Conservation (phyloP, 352 stramenopile species). For the Phytophthora sansomeana region DNA sequence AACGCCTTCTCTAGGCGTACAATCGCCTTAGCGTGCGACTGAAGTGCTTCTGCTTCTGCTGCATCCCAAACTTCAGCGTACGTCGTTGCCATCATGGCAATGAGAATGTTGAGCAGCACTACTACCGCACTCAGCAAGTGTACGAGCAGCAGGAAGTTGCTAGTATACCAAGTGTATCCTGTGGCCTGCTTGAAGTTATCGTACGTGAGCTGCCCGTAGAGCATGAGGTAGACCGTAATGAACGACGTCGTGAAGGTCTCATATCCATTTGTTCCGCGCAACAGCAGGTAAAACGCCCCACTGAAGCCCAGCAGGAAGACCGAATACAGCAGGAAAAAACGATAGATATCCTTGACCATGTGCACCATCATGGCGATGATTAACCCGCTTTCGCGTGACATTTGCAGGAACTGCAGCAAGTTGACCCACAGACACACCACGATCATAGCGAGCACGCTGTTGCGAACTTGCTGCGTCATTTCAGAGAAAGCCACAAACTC, state of each 20-base stretch:
- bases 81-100: constrained; percentile 79
- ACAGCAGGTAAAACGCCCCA: constrained; percentile 75
- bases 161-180: constrained; percentile 59
- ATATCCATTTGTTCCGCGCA: constrained; percentile 60
- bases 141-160: constrained; percentile 60
- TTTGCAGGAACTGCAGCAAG: constrained; percentile 74
- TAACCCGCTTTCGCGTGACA: constrained; percentile 61
- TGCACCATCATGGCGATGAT: constrained; percentile 84
- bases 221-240: constrained; percentile 79
- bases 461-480: constrained; percentile 39
- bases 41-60: constrained; percentile 63
- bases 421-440: constrained; percentile 76
- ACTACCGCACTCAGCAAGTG: constrained; percentile 65
- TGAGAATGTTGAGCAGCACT: constrained; percentile 76
- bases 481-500: constrained; percentile 47
- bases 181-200: constrained; percentile 43
- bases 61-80: constrained; percentile 66
- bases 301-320: constrained; percentile 80
- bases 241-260: constrained; percentile 71
- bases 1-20: constrained; percentile 65
- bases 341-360: constrained; percentile 74
- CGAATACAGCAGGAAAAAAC: constrained; percentile 74
- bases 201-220: constrained; percentile 75
- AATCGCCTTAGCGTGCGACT: constrained; percentile 61
- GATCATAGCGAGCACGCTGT: constrained; percentile 64